Conservation (phyloP, 106 monocot genomes). For the Allium cepa region DNA sequence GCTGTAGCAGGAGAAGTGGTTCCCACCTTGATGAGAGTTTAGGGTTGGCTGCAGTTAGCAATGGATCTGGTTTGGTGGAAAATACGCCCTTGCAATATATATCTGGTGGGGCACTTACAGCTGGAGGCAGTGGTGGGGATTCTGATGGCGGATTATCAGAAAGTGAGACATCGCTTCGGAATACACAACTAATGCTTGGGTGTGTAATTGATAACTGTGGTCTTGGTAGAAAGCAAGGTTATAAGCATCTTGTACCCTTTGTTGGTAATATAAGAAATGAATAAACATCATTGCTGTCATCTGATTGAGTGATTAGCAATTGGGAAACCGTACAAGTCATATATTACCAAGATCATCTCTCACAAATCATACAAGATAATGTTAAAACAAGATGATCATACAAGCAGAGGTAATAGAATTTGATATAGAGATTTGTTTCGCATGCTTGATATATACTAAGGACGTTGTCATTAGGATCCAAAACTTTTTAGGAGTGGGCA, state of each 20-base stretch:
- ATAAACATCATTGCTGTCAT: background rate
- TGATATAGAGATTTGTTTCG: no score
- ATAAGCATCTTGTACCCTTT: conserved; percentile 94
- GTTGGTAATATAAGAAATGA: conserved; percentile 36
- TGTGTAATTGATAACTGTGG: conserved; percentile 88
- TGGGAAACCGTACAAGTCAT: no score
- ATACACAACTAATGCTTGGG: conserved; percentile 72
- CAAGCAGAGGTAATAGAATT: no score
- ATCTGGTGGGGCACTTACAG: conserved; percentile 34
- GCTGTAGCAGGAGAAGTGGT: conserved; percentile 57
- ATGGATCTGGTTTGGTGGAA: conserved; percentile 47
- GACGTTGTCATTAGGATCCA: no score
- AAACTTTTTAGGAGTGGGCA: no score
- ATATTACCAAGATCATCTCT: no score
- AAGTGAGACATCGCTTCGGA: conserved; percentile 71
- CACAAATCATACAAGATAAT: no score
- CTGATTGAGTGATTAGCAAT: no score
- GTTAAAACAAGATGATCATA: no score
- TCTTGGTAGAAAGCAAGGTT: conserved; percentile 76
- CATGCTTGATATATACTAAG: no score
- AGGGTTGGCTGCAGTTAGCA: conserved; percentile 13
- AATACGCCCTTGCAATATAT: conserved; percentile 53
- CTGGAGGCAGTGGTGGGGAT: conserved; percentile 17
- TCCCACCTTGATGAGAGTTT: conserved; percentile 33
- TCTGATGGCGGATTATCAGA: conserved; percentile 41